These are phyloP conservation scores for Trichoderma parareesei DNA, from an alignment of 495 filamentous ascomycete genomes.

Conservation along the genomic window DNA sequence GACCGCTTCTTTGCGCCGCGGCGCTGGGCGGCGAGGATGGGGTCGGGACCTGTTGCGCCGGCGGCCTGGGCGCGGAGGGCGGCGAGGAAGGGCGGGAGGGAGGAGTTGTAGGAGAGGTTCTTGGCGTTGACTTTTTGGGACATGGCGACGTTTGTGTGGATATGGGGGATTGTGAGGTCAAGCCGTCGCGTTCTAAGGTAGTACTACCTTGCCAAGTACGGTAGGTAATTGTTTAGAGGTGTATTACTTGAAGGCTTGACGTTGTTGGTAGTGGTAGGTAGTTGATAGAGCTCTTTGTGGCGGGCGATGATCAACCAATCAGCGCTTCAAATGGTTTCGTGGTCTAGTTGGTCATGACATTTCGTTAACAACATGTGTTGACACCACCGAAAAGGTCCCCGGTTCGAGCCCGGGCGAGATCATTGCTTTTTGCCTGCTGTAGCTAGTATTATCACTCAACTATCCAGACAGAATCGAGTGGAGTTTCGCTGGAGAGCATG, in stretches of 20 bases:
- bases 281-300: not conserved
- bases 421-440: constrained; percentile 2
- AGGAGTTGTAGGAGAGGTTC: constrained; percentile 42
- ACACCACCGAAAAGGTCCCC: constrained; percentile 9
- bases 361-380: constrained; percentile 8
- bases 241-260: not conserved
- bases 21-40: constrained; percentile 33
- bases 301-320: not conserved
- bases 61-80: constrained; percentile 36
- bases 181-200: not conserved
- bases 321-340: not conserved
- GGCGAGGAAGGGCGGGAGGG: constrained; percentile 47
- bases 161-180: not conserved
- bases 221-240: not conserved
- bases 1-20: constrained; percentile 31
- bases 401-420: constrained; percentile 8
- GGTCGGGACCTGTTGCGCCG: constrained; percentile 27
- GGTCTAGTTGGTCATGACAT: constrained; percentile 10
- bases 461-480: no score
- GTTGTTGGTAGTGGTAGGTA: no score
- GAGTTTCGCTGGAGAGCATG: not conserved
- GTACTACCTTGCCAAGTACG: no score
- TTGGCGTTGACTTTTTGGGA: constrained; percentile 45
- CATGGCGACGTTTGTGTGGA: constrained; percentile 17
- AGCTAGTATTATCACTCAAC: not conserved